Conservation (phyloP, 768 basidiomycete genomes). For the Leucocoprinus sp. region DNA sequence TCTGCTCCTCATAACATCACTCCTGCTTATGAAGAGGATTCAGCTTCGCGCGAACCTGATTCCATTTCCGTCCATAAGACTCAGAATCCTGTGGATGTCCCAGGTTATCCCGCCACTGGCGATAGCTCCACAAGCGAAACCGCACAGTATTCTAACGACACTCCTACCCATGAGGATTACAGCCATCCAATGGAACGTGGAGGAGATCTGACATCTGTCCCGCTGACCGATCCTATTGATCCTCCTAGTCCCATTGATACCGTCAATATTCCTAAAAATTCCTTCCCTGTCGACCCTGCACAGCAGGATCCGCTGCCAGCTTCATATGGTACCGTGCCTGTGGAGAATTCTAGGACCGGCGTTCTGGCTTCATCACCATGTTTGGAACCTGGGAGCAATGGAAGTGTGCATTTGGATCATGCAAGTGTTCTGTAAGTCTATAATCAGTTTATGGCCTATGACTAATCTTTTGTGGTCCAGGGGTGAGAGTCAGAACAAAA, state of each 20-base stretch:
- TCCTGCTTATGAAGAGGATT: not conserved
- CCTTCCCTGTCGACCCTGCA: not conserved
- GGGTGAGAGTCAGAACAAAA: not conserved
- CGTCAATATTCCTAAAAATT: not conserved
- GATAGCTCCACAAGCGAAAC: not conserved
- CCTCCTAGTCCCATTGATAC: constrained; percentile 7
- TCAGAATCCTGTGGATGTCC: not conserved
- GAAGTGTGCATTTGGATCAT: not conserved
- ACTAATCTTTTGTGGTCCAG: not conserved
- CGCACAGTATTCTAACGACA: not conserved
- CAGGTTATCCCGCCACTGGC: not conserved
- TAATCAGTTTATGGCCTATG: not conserved
- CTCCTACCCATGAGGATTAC: not conserved
- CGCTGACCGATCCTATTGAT: not conserved
- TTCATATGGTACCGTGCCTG: constrained; percentile 1
- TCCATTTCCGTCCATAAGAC: not conserved
- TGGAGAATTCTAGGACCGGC: constrained; percentile 1
- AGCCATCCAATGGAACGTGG: not conserved
- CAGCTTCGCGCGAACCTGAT: not conserved
- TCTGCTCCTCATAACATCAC: not conserved
- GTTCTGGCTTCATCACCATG: not conserved
- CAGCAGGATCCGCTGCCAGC: not conserved
- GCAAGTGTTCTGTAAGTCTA: constrained; percentile 1
- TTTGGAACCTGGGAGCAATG: constrained; percentile 2
- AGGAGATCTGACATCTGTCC: not conserved